These are phyloP conservation scores for Persicaria maculosa DNA, from an alignment of 148 eudicot genomes.

Conservation along the genomic window DNA sequence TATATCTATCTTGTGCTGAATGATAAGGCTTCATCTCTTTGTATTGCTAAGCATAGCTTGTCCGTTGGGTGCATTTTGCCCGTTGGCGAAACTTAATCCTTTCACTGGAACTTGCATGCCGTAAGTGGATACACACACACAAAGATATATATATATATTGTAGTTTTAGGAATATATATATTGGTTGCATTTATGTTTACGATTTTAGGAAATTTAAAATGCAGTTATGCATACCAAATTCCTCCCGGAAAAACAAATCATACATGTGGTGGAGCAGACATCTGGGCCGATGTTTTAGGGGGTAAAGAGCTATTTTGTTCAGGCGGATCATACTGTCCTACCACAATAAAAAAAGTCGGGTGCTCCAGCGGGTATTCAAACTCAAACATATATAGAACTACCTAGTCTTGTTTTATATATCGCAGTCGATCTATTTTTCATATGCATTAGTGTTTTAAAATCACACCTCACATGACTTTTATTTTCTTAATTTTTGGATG, in stretches of 20 bases:
- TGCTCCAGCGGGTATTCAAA: constrained; percentile 60
- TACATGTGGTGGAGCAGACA: constrained; percentile 88
- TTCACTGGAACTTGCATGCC: constrained; percentile 81
- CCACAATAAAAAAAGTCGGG: constrained; percentile 37
- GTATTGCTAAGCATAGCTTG: constrained; percentile 42
- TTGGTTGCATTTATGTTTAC: constrained; percentile 6
- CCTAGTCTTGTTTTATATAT: neutral
- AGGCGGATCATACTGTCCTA: constrained; percentile 85
- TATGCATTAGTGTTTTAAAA: neutral
- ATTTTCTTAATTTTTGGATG: neutral
- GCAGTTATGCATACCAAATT: constrained; percentile 77
- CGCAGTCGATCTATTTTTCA: neutral
- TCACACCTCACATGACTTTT: neutral
- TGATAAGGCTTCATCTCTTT: neutral
- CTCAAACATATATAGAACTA: constrained; percentile 18
- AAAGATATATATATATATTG: neutral
- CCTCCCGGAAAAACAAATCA: constrained; percentile 79
- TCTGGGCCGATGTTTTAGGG: constrained; percentile 61
- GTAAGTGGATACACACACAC: too few species aligned
- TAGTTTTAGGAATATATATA: neutral
- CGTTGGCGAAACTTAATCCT: constrained; percentile 58
- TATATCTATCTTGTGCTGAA: neutral
- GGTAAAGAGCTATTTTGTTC: constrained; percentile 64
- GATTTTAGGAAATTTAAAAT: constrained; percentile 16
- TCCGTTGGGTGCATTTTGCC: constrained; percentile 90